Percentiles rank a stretch among this genome's conserved stretches.
phyloP scores from a whole-genome alignment of 176 grass and related monocot genomes.

The Musa schizocarpa region DNA sequence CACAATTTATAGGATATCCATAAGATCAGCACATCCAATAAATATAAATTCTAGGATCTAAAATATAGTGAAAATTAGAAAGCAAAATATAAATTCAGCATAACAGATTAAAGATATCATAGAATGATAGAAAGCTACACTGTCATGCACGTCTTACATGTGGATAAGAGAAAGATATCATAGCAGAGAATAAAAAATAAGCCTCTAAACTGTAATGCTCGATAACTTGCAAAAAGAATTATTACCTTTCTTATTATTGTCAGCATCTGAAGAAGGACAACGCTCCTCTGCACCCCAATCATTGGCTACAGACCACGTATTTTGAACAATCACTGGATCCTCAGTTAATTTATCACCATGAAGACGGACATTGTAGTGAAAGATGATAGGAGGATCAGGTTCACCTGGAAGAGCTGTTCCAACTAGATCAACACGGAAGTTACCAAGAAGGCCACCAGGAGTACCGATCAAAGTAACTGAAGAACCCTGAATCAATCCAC shows the following conservation, averaged over 20 bases:
- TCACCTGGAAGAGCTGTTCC: slow-evolving; percentile 77
- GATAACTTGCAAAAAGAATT: not conserved
- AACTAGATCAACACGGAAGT: slow-evolving; percentile 75
- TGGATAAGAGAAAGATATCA: not conserved
- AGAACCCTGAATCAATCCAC: slow-evolving; percentile 94
- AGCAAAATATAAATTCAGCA: too few species aligned
- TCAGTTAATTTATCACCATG: slow-evolving; percentile 97
- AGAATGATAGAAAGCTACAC: too few species aligned
- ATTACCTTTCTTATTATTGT: slow-evolving; percentile 61
- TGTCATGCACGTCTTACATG: too few species aligned
- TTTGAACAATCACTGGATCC: slow-evolving; percentile 97
- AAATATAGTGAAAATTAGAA: too few species aligned
- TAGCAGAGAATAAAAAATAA: not conserved
- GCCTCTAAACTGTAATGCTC: not conserved
- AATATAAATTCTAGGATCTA: too few species aligned
- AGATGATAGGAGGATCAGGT: slow-evolving; percentile 70
- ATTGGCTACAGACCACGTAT: slow-evolving; percentile 71
- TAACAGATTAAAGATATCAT: too few species aligned
- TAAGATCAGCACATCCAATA: too few species aligned
- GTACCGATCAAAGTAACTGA: slow-evolving; percentile 88
- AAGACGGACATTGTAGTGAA: slow-evolving; percentile 95
- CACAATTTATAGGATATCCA: too few species aligned
- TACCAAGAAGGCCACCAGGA: slow-evolving; percentile 70
- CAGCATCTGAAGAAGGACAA: slow-evolving; percentile 52
- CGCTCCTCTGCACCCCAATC: slow-evolving; percentile 94